Evolutionary conservation across 305 asterid species (phyloP), one percentile per base, ranked within the genome.

Genomic region (Fraxinus nigra): DNA sequence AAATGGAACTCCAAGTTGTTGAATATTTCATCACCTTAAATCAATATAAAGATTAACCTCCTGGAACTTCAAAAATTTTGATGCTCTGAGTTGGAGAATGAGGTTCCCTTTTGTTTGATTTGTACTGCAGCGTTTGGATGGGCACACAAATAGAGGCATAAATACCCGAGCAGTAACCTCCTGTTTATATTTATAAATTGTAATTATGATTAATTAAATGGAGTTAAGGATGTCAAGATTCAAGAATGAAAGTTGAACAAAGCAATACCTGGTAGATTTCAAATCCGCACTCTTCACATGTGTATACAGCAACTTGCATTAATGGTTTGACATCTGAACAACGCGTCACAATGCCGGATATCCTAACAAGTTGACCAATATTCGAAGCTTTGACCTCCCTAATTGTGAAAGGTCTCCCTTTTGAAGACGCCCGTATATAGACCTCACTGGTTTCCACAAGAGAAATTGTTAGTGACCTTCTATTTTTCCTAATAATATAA

Each of bases 221-320:
- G 56, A 77, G 56, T 61, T 14, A 24, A 72, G 14, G 22, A 76
- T 14, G 74, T 46, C 7, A 72, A 37, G 46, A 74, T 2, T 72
- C 74, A 18, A 34, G 38, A 48, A 30, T 72, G 38, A 72, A 77
- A 54, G 75, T 37, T 61, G 43, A 82, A 56, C 16, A 70, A 83
- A 84, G 86, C 43, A 24, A 59, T 72, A 94, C 99, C 99, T 96
- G 99, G 83, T 94, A 96, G 78, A 96, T 96, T 87, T 94, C 99
- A 82, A 94, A 94, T 81, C 98, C 99, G 80, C 99, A 96, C 87
- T 91, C 97, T 89, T 94, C 99, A 56, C 99, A 96, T 33, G 98
- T 96, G 83, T 96, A 96, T 56, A 96, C 98, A 84, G 98, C 99
- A 77, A 94, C 98, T 90, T 94, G 98, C 97, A 94, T 94, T 80